These are phyloP conservation scores for Boletus pseudo-olivaceus DNA, from an alignment of 768 basidiomycete species.

Conservation along the genomic window DNA sequence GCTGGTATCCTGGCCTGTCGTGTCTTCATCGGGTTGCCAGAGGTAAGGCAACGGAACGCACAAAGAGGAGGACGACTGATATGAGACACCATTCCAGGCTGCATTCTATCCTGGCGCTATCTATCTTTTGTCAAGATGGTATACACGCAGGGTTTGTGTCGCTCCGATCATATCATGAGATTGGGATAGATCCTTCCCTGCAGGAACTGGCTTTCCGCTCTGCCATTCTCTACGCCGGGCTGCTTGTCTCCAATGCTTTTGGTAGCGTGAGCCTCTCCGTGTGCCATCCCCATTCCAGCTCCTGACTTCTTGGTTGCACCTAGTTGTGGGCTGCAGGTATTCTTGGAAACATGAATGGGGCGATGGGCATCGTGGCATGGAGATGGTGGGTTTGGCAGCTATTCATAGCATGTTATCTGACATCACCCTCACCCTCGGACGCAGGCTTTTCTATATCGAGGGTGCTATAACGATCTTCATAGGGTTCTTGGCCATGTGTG, in stretches of 20 bases:
- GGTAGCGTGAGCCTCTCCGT: conserved; percentile 45
- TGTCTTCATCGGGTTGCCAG: conserved; percentile 61
- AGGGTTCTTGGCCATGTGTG: conserved; percentile 52
- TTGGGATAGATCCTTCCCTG: neutral
- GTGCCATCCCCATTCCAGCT: neutral
- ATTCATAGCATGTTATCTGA: neutral
- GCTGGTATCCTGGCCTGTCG: conserved; percentile 55
- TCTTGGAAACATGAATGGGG: conserved; percentile 64
- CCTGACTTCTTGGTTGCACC: neutral
- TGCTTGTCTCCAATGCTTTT: conserved; percentile 63
- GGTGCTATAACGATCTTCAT: conserved; percentile 61
- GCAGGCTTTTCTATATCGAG: conserved; percentile 71
- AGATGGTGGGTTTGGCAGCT: conserved; percentile 44
- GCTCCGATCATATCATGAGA: neutral
- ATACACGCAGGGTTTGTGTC: conserved; percentile 18
- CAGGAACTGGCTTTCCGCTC: conserved; percentile 65
- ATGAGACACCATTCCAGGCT: conserved; percentile 30
- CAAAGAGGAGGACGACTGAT: neutral
- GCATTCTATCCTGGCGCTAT: conserved; percentile 62
- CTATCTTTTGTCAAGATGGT: conserved; percentile 31
- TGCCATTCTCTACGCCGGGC: conserved; percentile 55
- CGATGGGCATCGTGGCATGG: conserved; percentile 65
- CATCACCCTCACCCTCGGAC: neutral
- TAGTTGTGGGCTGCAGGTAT: conserved; percentile 74
- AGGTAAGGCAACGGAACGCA: conserved; percentile 31